Percentiles rank a stretch among this genome's conserved stretches.
Conservation (phyloP, 352 stramenopile species). For the Globisporangium recalcitrans region DNA sequence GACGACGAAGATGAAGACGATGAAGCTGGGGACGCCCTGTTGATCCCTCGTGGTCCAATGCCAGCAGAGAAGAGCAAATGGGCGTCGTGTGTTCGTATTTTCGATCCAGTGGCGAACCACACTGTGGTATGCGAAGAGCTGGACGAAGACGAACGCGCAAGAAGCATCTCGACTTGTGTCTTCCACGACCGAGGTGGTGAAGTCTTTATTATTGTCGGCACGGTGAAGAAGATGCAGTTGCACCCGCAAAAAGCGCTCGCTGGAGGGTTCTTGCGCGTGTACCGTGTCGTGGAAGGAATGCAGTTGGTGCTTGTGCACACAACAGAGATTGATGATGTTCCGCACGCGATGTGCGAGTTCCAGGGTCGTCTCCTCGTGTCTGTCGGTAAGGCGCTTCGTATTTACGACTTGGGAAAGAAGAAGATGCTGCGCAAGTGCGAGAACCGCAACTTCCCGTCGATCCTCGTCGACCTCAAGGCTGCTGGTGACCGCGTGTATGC, state of each 20-base stretch:
- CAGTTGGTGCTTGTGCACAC: constrained; percentile 95
- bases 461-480: constrained; percentile 93
- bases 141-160: constrained; percentile 90
- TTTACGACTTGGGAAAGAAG: constrained; percentile 99
- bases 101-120: constrained; percentile 91
- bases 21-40: constrained; percentile 66
- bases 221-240: constrained; percentile 93
- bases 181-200: constrained; percentile 96
- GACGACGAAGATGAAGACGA: constrained; percentile 81
- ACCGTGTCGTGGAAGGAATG: constrained; percentile 89
- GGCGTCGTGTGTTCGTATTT: constrained; percentile 96
- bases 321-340: constrained; percentile 95
- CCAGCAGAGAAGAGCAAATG: constrained; percentile 79
- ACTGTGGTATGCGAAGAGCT: constrained; percentile 91
- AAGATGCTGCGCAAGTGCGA: constrained; percentile 99
- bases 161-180: constrained; percentile 91
- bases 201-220: constrained; percentile 96
- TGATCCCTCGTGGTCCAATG: constrained; percentile 57
- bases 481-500: constrained; percentile 94
- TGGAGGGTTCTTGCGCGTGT: constrained; percentile 88
- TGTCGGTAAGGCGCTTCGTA: constrained; percentile 91
- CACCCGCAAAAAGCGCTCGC: constrained; percentile 75
- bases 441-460: constrained; percentile 90
- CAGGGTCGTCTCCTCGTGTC: constrained; percentile 96
- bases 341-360: constrained; percentile 96